A percentile compares a stretch with the other conserved stretches of the same genome.
These are phyloP conservation scores for Scenedesmus sp. DNA, from an alignment of 163 green algal species.

Conservation along the genomic window DNA sequence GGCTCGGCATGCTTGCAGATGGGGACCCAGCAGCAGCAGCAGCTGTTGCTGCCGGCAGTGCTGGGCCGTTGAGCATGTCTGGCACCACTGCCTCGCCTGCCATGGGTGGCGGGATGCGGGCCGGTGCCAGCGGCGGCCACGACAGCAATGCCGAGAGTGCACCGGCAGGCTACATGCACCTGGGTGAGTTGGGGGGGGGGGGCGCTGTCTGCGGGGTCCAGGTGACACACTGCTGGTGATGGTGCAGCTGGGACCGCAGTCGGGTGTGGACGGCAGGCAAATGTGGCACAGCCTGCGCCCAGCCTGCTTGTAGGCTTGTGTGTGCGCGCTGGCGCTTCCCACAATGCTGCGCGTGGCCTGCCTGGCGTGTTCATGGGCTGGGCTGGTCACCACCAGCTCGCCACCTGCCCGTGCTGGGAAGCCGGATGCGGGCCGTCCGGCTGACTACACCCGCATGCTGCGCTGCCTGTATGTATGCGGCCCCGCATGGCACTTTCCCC, in stretches of 20 bases:
- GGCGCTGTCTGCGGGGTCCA: not conserved
- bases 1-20: not conserved
- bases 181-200: not conserved
- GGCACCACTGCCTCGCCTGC: not conserved
- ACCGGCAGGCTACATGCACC: not conserved
- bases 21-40: slow-evolving; percentile 4
- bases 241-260: not conserved
- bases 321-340: no score
- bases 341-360: no score
- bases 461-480: no score
- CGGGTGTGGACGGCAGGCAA: no score
- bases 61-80: slow-evolving; percentile 3
- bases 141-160: slow-evolving; percentile 5
- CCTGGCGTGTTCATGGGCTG: no score
- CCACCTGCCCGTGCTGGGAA: no score
- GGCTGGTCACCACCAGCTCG: no score
- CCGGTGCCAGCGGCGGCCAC: not conserved
- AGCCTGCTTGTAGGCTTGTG: no score
- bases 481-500: not conserved
- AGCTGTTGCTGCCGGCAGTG: not conserved
- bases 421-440: no score
- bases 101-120: not conserved
- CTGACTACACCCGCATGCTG: no score
- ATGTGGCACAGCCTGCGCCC: no score
- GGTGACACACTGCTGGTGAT: not conserved